Evolutionary conservation across 345 rosid species (phyloP), one percentile per base, ranked within the genome.

Genomic region (Cardamine chenopodiifolia): DNA sequence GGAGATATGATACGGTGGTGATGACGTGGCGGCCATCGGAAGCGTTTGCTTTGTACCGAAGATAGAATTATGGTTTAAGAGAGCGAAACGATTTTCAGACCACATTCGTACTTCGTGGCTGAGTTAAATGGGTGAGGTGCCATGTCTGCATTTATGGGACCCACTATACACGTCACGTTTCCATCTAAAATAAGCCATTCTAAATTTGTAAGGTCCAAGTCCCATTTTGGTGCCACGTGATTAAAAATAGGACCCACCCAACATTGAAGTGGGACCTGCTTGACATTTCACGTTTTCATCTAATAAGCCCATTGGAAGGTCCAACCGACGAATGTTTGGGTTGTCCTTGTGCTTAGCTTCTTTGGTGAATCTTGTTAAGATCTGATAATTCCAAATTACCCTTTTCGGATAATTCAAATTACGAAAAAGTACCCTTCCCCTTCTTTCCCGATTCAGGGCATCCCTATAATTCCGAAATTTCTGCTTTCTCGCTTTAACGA

Each of bases 1-100:
- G 37, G 76, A 47, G 78, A 85, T 50, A 26, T 62, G 75, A 25
- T 79, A 37, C 68, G 81, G 28, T 13, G 79, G 64, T 26, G 71
- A 64, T 65, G 89, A 83, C 82, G 84, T 83, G 49, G 77, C 28
- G 12, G 81, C 77, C 81, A 77, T 77, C 76, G 72, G 61, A 29
- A 47, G 7, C 25, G 66, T 40, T 44, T 68, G 47, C 63, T 73
- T 64, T 73, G 47, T 15, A 22, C 10, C 15, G 54, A 29, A 57
- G 72, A 75, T 66, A 66, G 68, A 67, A 8, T 45, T 29, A 57
- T 25, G 12, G 32, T 20, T 29, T 55, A 6, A 8, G 17, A 17
- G 53, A 56, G 42, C 20, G 57, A 40, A 40, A 25, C 19, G 26
- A 35, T 5, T 56, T 54, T 57, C 8, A 67, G 79, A 75, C 79